These are phyloP conservation scores for Fusarium coffeatum DNA, from an alignment of 2,329 filamentous ascomycete genomes.

Conservation along the genomic window DNA sequence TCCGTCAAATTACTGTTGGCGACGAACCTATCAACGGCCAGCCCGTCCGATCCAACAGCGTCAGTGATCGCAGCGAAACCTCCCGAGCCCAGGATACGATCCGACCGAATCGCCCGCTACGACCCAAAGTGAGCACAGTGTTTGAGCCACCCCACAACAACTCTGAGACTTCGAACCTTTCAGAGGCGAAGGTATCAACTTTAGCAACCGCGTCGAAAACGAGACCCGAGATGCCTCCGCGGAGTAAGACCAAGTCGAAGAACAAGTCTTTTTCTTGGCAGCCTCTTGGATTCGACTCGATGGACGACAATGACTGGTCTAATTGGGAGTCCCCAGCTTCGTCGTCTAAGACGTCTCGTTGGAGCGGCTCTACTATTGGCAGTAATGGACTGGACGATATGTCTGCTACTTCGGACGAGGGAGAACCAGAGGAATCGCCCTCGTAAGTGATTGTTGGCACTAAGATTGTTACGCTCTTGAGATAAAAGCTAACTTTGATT, in stretches of 20 bases:
- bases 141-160: conserved; percentile 53
- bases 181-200: conserved; percentile 31
- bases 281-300: conserved; percentile 65
- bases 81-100: conserved; percentile 59
- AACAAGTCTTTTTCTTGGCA: conserved; percentile 71
- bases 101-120: conserved; percentile 55
- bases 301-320: conserved; percentile 72
- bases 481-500: conserved; percentile 19
- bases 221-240: conserved; percentile 42
- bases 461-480: neutral
- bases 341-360: conserved; percentile 64
- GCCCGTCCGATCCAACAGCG: conserved; percentile 33
- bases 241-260: conserved; percentile 56
- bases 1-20: conserved; percentile 93
- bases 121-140: conserved; percentile 57
- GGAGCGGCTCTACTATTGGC: conserved; percentile 71
- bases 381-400: conserved; percentile 57
- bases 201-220: conserved; percentile 50
- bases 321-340: conserved; percentile 71
- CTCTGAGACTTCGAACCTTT: conserved; percentile 21
- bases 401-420: conserved; percentile 59
- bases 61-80: conserved; percentile 41
- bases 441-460: conserved; percentile 57
- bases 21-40: conserved; percentile 82
- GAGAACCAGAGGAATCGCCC: conserved; percentile 59